Evolutionary conservation across 1,284 basidiomycete genomes (phyloP).

Genomic region (Phaffia rhodozyma): DNA sequence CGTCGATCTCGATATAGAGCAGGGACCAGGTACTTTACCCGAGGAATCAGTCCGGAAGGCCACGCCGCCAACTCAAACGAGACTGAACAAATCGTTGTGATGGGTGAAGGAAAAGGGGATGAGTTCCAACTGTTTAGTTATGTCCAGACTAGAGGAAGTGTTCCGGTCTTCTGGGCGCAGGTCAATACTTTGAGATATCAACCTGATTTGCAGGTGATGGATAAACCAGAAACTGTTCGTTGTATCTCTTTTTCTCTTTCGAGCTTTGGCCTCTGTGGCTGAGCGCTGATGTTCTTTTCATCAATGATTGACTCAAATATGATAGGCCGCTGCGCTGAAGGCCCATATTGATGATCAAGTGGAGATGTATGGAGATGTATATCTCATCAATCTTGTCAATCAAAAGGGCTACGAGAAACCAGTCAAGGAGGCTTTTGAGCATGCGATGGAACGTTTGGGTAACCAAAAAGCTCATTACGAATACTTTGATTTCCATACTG

Average conservation of each 20-base stretch:
- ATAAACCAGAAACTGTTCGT: conserved; percentile 64
- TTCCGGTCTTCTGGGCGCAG: conserved; percentile 83
- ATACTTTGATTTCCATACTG: conserved; percentile 97
- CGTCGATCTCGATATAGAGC: conserved; percentile 86
- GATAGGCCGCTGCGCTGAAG: conserved; percentile 55
- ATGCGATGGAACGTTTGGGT: conserved; percentile 39
- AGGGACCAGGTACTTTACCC: conserved; percentile 92
- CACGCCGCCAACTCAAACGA: conserved; percentile 78
- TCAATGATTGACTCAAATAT: too few relatives aligned
- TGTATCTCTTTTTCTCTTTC: neutral
- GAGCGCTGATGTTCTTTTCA: neutral
- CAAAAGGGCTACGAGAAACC: conserved; percentile 90
- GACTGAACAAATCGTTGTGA: conserved; percentile 75
- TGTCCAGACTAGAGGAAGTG: conserved; percentile 87
- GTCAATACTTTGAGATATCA: conserved; percentile 86
- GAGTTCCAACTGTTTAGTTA: conserved; percentile 49
- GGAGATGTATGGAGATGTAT: conserved; percentile 64
- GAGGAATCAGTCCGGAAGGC: conserved; percentile 69
- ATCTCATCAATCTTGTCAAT: conserved; percentile 86
- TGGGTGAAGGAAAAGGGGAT: conserved; percentile 38
- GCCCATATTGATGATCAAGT: conserved; percentile 67
- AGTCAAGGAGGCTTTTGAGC: conserved; percentile 91
- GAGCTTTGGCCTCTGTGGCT: neutral
- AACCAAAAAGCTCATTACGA: conserved; percentile 57
- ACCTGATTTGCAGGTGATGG: conserved; percentile 94